Evolutionary conservation across 2,329 filamentous ascomycete species (phyloP), one percentile per base, ranked within the genome.

Genomic region (Botrytis pseudocinerea): DNA sequence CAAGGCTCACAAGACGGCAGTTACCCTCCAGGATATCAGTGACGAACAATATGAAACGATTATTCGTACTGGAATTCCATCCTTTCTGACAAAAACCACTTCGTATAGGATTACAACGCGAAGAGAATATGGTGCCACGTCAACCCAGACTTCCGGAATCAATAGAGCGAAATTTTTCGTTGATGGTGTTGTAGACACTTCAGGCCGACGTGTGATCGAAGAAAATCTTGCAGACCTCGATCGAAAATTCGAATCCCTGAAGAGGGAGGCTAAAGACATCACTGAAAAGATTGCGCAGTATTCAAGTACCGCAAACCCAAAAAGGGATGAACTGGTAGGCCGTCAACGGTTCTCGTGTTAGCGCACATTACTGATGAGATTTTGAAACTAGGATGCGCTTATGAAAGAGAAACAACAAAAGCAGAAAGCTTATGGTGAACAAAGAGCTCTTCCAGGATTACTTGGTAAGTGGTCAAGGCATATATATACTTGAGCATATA

Each of bases 121-220:
- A 65, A 87, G 85, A 76, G 95, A 98, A 80, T 98, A 98, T 81
- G 84, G 87, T 65, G 93, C 92, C 22, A 89, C 88, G 65, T 93
- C 93, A 1, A 94, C 92, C 1, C 85, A 86, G 35, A 90, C 92
- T 22, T 88, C 85, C 51, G 84, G 84, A 71, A 83, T 98, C 22
- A 84, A 82, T 25, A 82, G 82, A 2, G 93, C 93, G 7, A 84
- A 80, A 51, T 88, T 88, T 78, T 98, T 96, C 90, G 94, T 91
- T 0, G 90, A 94, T 63, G 90, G 93, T 75, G 91, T 93, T 4
- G 87, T 94, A 10, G 93, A 97, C 79, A 83, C 83, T 6, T 84
- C 88, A 35, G 90, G 88, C 74, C 93, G 92, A 80, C 82, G 83
- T 22, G 86, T 90, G 69, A 81, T 96, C 25, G 85, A 89, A 74